These are phyloP conservation scores for Paralagenidium karlingii DNA, from an alignment of 352 stramenopile genomes.

Conservation along the genomic window DNA sequence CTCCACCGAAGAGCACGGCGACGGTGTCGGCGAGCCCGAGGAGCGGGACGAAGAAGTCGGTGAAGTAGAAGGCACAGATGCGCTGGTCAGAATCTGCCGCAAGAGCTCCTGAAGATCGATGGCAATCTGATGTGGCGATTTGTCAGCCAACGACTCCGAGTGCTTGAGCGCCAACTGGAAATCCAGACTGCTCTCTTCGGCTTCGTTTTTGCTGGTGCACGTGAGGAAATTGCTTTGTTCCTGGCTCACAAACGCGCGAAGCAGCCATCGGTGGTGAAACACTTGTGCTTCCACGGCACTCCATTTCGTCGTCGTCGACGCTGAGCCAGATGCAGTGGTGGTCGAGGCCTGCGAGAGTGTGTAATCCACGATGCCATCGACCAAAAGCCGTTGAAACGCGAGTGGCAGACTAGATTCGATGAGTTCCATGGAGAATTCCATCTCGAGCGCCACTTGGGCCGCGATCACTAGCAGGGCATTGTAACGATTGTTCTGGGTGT, in stretches of 20 bases:
- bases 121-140: too few relatives aligned
- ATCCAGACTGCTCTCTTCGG: slow-evolving; percentile 42
- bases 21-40: too few relatives aligned
- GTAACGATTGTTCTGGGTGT: slow-evolving; percentile 65
- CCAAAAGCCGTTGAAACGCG: slow-evolving; percentile 66
- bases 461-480: slow-evolving; percentile 51
- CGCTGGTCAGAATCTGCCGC: too few relatives aligned
- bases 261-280: slow-evolving; percentile 63
- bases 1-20: too few relatives aligned
- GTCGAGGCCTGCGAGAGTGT: too few relatives aligned
- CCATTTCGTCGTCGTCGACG: slow-evolving; percentile 7
- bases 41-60: too few relatives aligned
- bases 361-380: slow-evolving; percentile 73
- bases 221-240: slow-evolving; percentile 62
- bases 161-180: slow-evolving; percentile 58
- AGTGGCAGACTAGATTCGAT: slow-evolving; percentile 52
- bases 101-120: too few relatives aligned
- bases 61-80: too few relatives aligned
- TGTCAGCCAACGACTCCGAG: too few relatives aligned
- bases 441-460: slow-evolving; percentile 64
- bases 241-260: slow-evolving; percentile 56
- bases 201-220: slow-evolving; percentile 42
- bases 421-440: slow-evolving; percentile 34
- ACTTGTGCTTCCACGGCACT: slow-evolving; percentile 40
- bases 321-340: too few relatives aligned